These are phyloP conservation scores for Aspergillus jensenii DNA, from an alignment of 2,329 filamentous ascomycete genomes.

Conservation along the genomic window DNA sequence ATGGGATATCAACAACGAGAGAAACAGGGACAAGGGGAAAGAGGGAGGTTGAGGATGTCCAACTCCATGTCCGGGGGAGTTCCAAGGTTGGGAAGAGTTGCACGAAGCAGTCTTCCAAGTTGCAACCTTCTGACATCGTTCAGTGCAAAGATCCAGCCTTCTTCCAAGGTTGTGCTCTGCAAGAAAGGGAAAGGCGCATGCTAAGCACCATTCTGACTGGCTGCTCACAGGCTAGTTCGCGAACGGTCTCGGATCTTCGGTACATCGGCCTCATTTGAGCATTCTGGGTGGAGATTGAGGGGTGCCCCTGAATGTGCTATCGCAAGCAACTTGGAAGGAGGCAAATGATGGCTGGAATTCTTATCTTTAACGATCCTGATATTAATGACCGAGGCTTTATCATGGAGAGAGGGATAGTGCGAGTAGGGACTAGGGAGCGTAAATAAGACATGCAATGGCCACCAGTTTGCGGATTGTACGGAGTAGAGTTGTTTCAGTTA, in stretches of 20 bases:
- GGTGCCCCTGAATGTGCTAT: constrained; percentile 8
- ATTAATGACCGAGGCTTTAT: not conserved
- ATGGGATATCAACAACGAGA: constrained; percentile 2
- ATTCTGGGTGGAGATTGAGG: constrained; percentile 4
- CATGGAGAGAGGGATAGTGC: not conserved
- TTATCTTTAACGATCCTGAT: not conserved
- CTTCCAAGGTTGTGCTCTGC: not conserved
- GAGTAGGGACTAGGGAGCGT: not conserved
- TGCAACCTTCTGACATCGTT: not conserved
- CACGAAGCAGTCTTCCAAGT: too few species aligned
- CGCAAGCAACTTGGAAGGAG: not conserved
- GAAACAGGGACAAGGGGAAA: not conserved
- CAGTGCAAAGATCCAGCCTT: not conserved
- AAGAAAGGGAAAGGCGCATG: not conserved
- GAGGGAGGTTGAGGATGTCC: not conserved
- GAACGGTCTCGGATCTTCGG: constrained; percentile 13
- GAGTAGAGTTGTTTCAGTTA: not conserved
- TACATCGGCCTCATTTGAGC: constrained; percentile 9
- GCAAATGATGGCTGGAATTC: not conserved
- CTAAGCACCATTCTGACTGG: constrained; percentile 6
- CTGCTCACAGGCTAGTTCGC: constrained; percentile 4
- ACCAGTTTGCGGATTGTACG: not conserved
- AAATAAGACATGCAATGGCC: not conserved
- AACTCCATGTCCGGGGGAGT: constrained; percentile 3
- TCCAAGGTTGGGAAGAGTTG: not conserved